Evolutionary conservation across 768 basidiomycete species (phyloP), one percentile per base, ranked within the genome.

Genomic region (Pisolithus tinctorius): DNA sequence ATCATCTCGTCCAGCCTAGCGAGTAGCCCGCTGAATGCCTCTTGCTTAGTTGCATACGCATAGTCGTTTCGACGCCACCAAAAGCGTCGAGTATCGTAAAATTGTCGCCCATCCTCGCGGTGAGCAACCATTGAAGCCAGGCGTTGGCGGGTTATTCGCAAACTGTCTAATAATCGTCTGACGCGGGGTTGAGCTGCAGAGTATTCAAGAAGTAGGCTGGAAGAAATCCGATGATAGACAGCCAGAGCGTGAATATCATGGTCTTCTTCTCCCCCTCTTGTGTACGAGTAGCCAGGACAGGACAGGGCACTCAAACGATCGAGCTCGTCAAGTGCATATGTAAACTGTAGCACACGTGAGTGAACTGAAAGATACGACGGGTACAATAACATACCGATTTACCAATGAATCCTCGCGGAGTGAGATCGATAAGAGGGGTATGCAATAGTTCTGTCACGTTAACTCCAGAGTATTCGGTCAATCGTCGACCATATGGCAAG

Each of bases 131-230:
- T 46, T 3, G 45, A 54, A 16, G 49, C 55, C 5, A 63, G 17
- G 8, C 47, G 52, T 34, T 10, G 58, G 29, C 57, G 63, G 4
- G 62, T 46, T 6, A 46, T 36, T 29, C 31, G 55, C 8, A 69
- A 11, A n/a, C 53, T 54, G 30, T 49, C 52, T 11, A 58, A 45
- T 3, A 65, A 11, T 30, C 34, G 52, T 48, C 48, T 54, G 14
- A 50, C 54, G 13, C 58, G 68, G 6, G 51, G 57, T 31, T 62
- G 60, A 14, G 60, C 58, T 26, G 63, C 64, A 4, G 66, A 63
- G 49, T 67, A 69, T 50, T 67, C 67, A 25, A 67, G 50, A 17
- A 69, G 59, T 14, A 67, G 62, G 39, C 63, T 67, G 4, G 67
- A 67, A 1, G 65, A 41, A 4, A 64, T 62, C 26, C 62, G 67